Conservation (phyloP, 768 basidiomycete species). For the Hericium rajendrae region DNA sequence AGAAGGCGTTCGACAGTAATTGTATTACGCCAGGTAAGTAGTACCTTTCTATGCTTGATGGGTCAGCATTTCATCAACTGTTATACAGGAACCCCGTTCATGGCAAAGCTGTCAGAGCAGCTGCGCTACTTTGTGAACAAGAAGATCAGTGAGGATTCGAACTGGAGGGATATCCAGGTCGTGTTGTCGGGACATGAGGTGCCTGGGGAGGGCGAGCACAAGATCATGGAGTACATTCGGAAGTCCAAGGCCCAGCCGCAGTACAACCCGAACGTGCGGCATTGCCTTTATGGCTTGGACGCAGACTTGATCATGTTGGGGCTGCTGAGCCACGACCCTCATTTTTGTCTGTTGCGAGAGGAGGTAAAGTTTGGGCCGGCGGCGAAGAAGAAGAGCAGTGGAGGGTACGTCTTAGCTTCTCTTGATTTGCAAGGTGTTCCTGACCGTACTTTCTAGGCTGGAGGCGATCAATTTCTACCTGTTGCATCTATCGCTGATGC, state of each 20-base stretch:
- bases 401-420: constrained; percentile 30
- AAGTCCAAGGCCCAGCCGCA: constrained; percentile 88
- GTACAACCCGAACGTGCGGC: constrained; percentile 93
- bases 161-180: constrained; percentile 88
- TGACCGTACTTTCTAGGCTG: constrained; percentile 25
- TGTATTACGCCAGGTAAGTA: constrained; percentile 92
- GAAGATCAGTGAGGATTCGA: constrained; percentile 94
- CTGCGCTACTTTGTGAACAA: constrained; percentile 95
- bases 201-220: constrained; percentile 98
- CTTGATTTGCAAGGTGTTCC: background rate
- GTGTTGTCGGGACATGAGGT: constrained; percentile 97
- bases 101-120: constrained; percentile 86
- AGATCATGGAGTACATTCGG: constrained; percentile 99
- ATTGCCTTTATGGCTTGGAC: constrained; percentile 97
- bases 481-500: constrained; percentile 86
- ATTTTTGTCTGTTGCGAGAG: constrained; percentile 94
- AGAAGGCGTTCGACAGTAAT: constrained; percentile 97
- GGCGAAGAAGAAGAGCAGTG: constrained; percentile 56
- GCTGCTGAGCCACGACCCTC: constrained; percentile 93
- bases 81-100: constrained; percentile 78
- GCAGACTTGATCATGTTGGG: constrained; percentile 99
- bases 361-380: constrained; percentile 96
- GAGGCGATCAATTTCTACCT: constrained; percentile 91
- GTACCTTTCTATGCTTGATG: background rate
- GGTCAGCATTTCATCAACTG: background rate